Evolutionary conservation across 139 green algal species (phyloP).

Genomic region (Auxenochlorella pyrenoidosa): DNA sequence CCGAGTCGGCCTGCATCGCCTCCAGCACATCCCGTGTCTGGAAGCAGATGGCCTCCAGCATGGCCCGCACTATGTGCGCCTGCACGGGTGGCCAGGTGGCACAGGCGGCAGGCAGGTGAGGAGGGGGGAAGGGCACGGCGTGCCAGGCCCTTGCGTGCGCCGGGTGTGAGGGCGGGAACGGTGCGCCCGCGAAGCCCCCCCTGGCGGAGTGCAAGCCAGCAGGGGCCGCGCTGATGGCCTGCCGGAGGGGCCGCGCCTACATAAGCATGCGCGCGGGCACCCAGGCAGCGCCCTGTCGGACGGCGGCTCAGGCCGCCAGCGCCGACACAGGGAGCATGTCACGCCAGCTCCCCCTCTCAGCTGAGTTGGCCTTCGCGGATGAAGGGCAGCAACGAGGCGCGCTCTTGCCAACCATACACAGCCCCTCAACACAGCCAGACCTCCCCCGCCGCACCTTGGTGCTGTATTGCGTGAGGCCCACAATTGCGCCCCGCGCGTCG

Average conservation of each 20-base stretch:
- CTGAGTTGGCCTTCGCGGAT: too few relatives aligned
- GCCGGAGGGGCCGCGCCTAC: too few relatives aligned
- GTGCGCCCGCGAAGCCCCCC: too few relatives aligned
- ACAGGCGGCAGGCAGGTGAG: background rate
- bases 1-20: slow-evolving; percentile 78
- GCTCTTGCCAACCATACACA: too few relatives aligned
- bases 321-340: too few relatives aligned
- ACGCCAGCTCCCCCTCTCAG: background rate
- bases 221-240: too few relatives aligned
- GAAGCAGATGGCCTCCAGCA: slow-evolving; percentile 96
- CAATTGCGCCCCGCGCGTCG: slow-evolving; percentile 86
- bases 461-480: slow-evolving; percentile 84
- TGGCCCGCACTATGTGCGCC: slow-evolving; percentile 83
- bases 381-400: too few relatives aligned
- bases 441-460: slow-evolving; percentile 37
- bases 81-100: background rate
- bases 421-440: background rate
- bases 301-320: too few relatives aligned
- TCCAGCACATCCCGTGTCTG: slow-evolving; percentile 93
- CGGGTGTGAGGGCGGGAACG: background rate
- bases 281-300: too few relatives aligned
- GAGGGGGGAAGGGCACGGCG: background rate
- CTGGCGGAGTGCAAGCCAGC: too few relatives aligned
- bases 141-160: background rate
- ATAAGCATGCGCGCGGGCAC: too few relatives aligned